Evolutionary conservation across 169 alveolate species (phyloP), one percentile per base, ranked within the genome.

Genomic region (Plasmodium coatneyi): DNA sequence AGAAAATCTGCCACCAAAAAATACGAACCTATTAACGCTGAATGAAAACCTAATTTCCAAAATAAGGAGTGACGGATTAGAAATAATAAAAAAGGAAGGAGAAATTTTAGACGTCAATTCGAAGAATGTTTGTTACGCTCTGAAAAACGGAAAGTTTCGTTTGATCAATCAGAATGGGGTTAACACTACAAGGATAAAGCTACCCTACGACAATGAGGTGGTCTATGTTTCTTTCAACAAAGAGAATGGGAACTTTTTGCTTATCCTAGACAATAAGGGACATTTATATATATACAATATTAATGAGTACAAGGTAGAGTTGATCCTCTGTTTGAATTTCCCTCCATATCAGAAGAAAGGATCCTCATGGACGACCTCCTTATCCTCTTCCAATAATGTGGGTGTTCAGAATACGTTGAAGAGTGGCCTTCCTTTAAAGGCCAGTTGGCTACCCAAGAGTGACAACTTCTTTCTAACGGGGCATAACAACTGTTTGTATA

Each of bases 361-460:
- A 10, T 49, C 90, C 0, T 25, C 41, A 3, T 22, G 78, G 34
- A 28, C 70, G 34, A 28, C 70, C 49, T 7, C 52, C 0, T 80
- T 71, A 0, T 1, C 76, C 7, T 39, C 60, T 1, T 66, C 60
- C 5, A 28, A 22, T 49, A 30, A 5, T 22, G 76, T 22, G 16
- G 41, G 43, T 54, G 22, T 84, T 39, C 54, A 49, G 49, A 76
- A 54, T 36, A 80, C 32, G 5, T 39, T 56, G 25, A 86, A 78
- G 66, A 86, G 86, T 52, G 86, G 60, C n/a, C 14, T 80, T 34
- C 94, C 94, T 3, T 43, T 66, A 46, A 89, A 60, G 71, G 94
- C 94, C 43, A 80, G 94, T 71, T 89, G 94, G 94, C 72, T 89
- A 80, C 94, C 94, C 19, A 89, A 89, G 71, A 89, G 90, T 46